phyloP scores from a whole-genome alignment of 1,139 yeast species.

The Debaryomyces coudertii region DNA sequence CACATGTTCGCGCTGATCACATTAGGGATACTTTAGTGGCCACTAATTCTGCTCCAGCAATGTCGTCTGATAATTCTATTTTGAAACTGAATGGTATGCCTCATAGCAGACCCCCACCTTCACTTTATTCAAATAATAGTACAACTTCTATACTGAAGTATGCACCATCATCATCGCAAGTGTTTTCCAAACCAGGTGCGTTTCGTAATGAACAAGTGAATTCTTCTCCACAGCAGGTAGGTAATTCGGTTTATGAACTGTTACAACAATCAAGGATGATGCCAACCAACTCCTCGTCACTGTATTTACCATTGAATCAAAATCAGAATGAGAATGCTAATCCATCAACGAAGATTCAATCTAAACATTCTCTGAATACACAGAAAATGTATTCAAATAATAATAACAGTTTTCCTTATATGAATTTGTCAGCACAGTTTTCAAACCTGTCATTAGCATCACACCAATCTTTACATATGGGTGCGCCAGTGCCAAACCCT shows the following conservation, averaged over 20 bases:
- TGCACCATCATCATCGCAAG: slow-evolving; percentile 17
- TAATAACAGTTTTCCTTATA: slow-evolving; percentile 2
- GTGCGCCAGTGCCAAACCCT: not conserved
- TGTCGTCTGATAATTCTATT: slow-evolving; percentile 11
- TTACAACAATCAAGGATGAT: slow-evolving; percentile 3
- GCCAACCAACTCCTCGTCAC: slow-evolving; percentile 26
- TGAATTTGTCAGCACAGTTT: slow-evolving; percentile 2
- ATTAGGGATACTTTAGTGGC: slow-evolving; percentile 5
- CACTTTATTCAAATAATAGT: slow-evolving; percentile 20
- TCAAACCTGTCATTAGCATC: slow-evolving; percentile 8
- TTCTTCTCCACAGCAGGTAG: slow-evolving; percentile 1
- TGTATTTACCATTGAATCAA: slow-evolving; percentile 17
- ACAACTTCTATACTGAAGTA: slow-evolving; percentile 22
- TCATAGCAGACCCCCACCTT: slow-evolving; percentile 17
- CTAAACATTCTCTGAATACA: slow-evolving; percentile 18
- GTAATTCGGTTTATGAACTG: slow-evolving; percentile 1
- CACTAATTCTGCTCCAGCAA: slow-evolving; percentile 13
- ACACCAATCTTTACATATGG: slow-evolving; percentile 5
- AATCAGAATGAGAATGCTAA: slow-evolving; percentile 3
- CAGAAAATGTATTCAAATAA: slow-evolving; percentile 13
- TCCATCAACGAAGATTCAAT: slow-evolving; percentile 18
- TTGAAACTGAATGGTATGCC: slow-evolving; percentile 4
- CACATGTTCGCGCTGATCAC: slow-evolving; percentile 11
- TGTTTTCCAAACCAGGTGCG: not conserved
- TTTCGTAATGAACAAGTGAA: slow-evolving; percentile 1